Evolutionary conservation across 495 filamentous ascomycete genomes (phyloP).

Genomic region (Acidiella bohemica): DNA sequence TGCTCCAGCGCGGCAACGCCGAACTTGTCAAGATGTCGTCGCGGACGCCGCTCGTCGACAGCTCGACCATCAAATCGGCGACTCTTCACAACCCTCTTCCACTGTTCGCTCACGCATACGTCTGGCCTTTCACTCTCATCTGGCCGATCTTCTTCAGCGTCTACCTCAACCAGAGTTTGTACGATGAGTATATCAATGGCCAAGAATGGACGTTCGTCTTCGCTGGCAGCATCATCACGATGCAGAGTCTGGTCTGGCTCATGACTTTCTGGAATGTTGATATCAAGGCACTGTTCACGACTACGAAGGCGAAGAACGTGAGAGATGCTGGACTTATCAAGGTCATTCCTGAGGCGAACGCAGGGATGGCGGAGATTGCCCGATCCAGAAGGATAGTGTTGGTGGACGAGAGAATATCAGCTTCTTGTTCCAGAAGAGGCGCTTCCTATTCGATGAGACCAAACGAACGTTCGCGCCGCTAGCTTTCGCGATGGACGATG

Average conservation of each 20-base stretch:
- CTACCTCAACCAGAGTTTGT: slow-evolving; percentile 69
- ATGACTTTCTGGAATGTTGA: slow-evolving; percentile 96
- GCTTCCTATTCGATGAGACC: slow-evolving; percentile 70
- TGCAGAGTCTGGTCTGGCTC: slow-evolving; percentile 82
- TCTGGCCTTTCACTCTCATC: slow-evolving; percentile 80
- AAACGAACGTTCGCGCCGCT: slow-evolving; percentile 62
- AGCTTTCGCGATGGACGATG: slow-evolving; percentile 68
- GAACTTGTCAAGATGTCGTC: slow-evolving; percentile 11
- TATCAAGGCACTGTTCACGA: slow-evolving; percentile 67
- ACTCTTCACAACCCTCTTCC: slow-evolving; percentile 83
- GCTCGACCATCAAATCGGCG: slow-evolving; percentile 74
- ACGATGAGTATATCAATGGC: slow-evolving; percentile 74
- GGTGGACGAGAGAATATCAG: slow-evolving; percentile 63
- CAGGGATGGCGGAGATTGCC: slow-evolving; percentile 83
- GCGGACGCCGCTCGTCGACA: slow-evolving; percentile 62
- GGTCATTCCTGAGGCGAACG: slow-evolving; percentile 80
- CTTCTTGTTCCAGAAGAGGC: slow-evolving; percentile 96
- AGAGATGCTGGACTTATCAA: slow-evolving; percentile 78
- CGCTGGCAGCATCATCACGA: slow-evolving; percentile 70
- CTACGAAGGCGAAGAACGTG: slow-evolving; percentile 54
- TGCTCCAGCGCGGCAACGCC: no score
- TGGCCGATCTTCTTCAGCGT: slow-evolving; percentile 85
- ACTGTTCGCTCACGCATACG: slow-evolving; percentile 64
- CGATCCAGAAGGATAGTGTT: slow-evolving; percentile 58
- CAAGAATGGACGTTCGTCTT: slow-evolving; percentile 97